phyloP scores from a whole-genome alignment of 768 basidiomycete genomes.

The Calocera viscosa region DNA sequence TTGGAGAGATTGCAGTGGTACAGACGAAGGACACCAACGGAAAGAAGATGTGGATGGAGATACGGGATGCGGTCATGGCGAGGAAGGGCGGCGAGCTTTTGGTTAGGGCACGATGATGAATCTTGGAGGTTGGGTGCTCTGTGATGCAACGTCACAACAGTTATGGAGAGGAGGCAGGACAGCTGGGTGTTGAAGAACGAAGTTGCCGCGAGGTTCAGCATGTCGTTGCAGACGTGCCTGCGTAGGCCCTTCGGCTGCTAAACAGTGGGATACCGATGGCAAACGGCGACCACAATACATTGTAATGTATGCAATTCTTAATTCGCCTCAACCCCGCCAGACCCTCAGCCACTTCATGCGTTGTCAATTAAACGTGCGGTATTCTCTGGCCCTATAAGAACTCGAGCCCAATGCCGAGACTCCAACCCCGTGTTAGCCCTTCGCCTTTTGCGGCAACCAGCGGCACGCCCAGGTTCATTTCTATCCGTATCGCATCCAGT shows the following conservation, averaged over 20 bases:
- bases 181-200: too few relatives aligned
- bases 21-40: constrained; percentile 45
- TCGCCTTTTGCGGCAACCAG: constrained; percentile 57
- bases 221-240: too few relatives aligned
- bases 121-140: neutral
- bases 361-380: neutral
- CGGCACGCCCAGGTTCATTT: constrained; percentile 79
- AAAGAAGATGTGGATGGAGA: constrained; percentile 76
- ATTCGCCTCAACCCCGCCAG: neutral
- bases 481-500: constrained; percentile 72
- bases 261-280: too few relatives aligned
- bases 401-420: constrained; percentile 70
- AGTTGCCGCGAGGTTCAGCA: too few relatives aligned
- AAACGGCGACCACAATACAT: neutral
- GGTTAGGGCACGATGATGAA: constrained; percentile 52
- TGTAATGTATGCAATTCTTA: constrained; percentile 2
- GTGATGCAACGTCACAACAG: too few relatives aligned
- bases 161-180: too few relatives aligned
- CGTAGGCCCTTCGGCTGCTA: neutral
- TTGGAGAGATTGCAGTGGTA: constrained; percentile 89
- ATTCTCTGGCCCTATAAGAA: constrained; percentile 38
- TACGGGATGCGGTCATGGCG: constrained; percentile 74
- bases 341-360: neutral
- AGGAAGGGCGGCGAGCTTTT: constrained; percentile 75
- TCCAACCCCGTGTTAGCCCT: constrained; percentile 54